Conservation (phyloP, 1,284 basidiomycete genomes). For the Pholiota adiposa region DNA sequence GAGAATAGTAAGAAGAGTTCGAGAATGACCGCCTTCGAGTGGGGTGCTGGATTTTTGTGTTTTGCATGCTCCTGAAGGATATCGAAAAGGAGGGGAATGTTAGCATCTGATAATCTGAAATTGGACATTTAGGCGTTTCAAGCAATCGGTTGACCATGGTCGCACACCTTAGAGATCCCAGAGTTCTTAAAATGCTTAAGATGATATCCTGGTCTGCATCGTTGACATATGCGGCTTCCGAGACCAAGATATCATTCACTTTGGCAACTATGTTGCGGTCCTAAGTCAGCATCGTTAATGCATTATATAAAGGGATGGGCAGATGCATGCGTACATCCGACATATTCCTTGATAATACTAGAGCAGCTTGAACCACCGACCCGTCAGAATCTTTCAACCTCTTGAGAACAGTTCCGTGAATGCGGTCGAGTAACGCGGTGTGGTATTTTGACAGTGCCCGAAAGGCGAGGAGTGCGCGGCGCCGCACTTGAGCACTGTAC, state of each 20-base stretch:
- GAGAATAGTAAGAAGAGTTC: conserved; percentile 57
- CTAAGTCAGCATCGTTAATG: conserved; percentile 10
- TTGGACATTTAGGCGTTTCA: not conserved
- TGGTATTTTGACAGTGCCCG: conserved; percentile 55
- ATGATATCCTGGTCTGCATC: conserved; percentile 13
- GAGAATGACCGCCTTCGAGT: conserved; percentile 42
- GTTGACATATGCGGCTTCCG: conserved; percentile 15
- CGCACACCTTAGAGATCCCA: conserved; percentile 22
- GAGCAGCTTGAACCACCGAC: conserved; percentile 52
- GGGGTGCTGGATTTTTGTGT: conserved; percentile 1
- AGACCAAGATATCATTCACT: conserved; percentile 20
- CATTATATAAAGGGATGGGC: not conserved
- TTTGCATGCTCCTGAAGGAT: conserved; percentile 35
- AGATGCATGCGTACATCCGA: conserved; percentile 8
- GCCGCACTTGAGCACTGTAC: conserved; percentile 59
- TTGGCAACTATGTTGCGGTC: conserved; percentile 8
- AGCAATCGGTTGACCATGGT: conserved; percentile 10
- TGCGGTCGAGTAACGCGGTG: conserved; percentile 48
- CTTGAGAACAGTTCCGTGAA: conserved; percentile 46
- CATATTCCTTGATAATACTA: conserved; percentile 35
- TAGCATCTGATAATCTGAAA: conserved; percentile 30
- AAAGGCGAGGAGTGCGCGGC: conserved; percentile 63
- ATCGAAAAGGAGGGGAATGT: conserved; percentile 41
- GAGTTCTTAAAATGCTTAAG: conserved; percentile 18
- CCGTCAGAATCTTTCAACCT: conserved; percentile 52